Evolutionary conservation across 2,329 filamentous ascomycete genomes (phyloP).

Genomic region (Rhytidhysteron rufulum): DNA sequence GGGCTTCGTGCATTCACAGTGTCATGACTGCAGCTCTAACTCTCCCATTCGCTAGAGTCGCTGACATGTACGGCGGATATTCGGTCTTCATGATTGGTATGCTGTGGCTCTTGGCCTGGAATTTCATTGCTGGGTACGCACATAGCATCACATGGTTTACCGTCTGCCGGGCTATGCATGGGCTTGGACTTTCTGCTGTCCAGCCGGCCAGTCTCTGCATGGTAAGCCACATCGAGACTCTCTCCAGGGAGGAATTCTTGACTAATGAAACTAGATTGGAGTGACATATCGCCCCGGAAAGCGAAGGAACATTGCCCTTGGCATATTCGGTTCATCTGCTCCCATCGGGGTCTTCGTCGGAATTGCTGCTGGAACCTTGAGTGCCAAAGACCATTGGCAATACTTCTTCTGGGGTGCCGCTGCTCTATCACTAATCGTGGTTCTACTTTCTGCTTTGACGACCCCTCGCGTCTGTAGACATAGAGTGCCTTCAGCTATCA

Average conservation of each 20-base stretch:
- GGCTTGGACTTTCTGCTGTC: conserved; percentile 69
- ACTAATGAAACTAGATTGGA: too few species aligned
- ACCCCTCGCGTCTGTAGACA: conserved; percentile 18
- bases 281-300: background rate
- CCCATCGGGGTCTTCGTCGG: conserved; percentile 3
- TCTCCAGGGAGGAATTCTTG: conserved; percentile 54
- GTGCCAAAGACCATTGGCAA: background rate
- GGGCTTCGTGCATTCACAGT: conserved; percentile 3
- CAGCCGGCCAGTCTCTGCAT: conserved; percentile 62
- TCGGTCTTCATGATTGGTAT: conserved; percentile 62
- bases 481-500: conserved; percentile 10
- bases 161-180: conserved; percentile 69
- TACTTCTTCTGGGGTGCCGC: conserved; percentile 3
- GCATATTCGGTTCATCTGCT: conserved; percentile 3
- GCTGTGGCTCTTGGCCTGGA: conserved; percentile 64
- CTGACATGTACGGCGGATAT: conserved; percentile 60
- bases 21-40: conserved; percentile 1
- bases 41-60: conserved; percentile 1
- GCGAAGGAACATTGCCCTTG: conserved; percentile 2
- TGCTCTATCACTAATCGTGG: conserved; percentile 16
- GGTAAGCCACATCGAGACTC: too few species aligned
- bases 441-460: conserved; percentile 24
- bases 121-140: conserved; percentile 66
- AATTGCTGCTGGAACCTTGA: background rate
- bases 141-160: conserved; percentile 66